Base-by-base conservation (phyloP, 441 rosid genomes). In the Erodium moschatum region DNA sequence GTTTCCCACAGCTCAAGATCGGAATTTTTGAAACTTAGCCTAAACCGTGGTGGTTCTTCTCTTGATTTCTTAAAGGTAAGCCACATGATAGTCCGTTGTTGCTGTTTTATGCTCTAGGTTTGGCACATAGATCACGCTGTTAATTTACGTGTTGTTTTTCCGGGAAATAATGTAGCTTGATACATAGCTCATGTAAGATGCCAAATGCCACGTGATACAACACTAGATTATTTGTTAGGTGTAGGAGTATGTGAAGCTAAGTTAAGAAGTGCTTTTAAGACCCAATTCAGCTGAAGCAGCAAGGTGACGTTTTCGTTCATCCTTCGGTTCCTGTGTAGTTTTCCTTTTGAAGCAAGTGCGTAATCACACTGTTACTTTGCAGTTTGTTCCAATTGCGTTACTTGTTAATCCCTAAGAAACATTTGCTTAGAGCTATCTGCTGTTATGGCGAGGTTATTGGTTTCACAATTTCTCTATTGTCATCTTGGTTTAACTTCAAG, bases 1-100 rank as follows among this genome's bases (percentile, higher is more conserved):
- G 72, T 79, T 75, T 69, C 77, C 16, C 70, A 33, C 18, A 38
- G 35, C 42, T 58, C 74, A 3, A 69, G 70, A 44, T 65, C 73
- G 2, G 70, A 78, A 24, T 74, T 73, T 74, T 69, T 79, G 67
- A 75, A 75, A 52, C 65, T 73, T 42, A 76, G 69, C 19, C 68
- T 67, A 15, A 67, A 46, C 71, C 73, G 70, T 35, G 73, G 79
- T 70, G 68, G 76, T 5, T 74, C 80, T 48, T 81, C 77, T 29
- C 81, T 82, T 64, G 12, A 73, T 83, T 87, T 86, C 76, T 80
- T 84, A 61, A 72, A 78, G 96, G 92, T 86, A 78, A 35, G 69
- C 66, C 58, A 13, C 63, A 38, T 40, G 33, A 15, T 63, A 13
- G 27, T 65, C 52, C 67, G 13, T 21, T 10, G 50, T 16, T 20